Evolutionary conservation across 208 protist species (phyloP), one percentile per base, ranked within the genome.

Genomic region (Acanthamoeba triangularis): DNA sequence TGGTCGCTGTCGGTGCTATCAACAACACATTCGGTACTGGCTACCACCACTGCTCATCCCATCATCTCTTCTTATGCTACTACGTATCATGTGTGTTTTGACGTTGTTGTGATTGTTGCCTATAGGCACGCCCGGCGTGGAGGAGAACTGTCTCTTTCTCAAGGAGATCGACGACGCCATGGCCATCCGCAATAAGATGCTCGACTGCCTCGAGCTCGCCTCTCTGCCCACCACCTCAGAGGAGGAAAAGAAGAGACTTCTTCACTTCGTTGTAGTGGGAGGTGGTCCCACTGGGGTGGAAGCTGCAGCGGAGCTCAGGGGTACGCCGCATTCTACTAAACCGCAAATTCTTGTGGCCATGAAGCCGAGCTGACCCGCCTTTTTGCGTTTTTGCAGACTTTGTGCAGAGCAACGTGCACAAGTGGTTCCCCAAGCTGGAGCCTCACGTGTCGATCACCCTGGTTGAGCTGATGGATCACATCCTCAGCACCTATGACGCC

Each of bases 251-350:
- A 93, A 95, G 82, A 92, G 94, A 25, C 37, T 97, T 13, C 63
- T 98, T 16, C 78, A 96, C 30, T 98, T 98, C 76, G 97, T 98
- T 0, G 94, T 98, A 4, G 97, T 98, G 11, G 98, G 98, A 11
- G 98, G 97, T 35, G 98, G 98, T 10, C 97, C 98, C 16, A 98
- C 98, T 2, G 97, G 97, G n/a, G 96, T 97, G 0, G 98, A 98
- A 88, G 96, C 93, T 91, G 96, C 97, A 0, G 95, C 97, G 2
- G 97, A 98, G 88, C 72, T 98, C 5, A 41, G 63, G 37, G 87
- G 87, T 74, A 69, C 33, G 41, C 52, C 8, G 52, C 52, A 56
- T 18, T 18, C 16, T 6, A 1, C 16, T 56, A 6, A 56, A 1
- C 14, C 14, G 8, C 16, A 11, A 18, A 56, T 90, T 10, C 44